Evolutionary conservation across 176 grass and related monocot genomes (phyloP), one percentile per base, ranked within the genome.

Genomic region (Musa acuminata): DNA sequence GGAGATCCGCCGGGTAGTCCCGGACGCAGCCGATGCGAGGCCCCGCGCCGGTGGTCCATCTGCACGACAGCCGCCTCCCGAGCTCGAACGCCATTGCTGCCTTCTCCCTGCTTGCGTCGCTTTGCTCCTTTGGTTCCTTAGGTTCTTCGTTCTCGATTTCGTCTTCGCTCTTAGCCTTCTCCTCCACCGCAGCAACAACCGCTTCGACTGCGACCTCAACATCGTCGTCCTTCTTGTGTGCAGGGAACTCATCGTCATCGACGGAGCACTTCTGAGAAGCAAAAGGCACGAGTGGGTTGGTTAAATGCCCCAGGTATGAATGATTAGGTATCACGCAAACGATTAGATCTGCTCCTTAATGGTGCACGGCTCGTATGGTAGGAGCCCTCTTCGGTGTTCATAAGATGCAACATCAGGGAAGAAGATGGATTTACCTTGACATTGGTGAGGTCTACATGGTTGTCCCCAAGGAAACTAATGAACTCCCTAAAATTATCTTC

Each of bases 401-500:
- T 69, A 48, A 22, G 75, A 81, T 69, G 19, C 23, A 52, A 29
- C 73, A 23, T 55, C 11, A n/a, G 70, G 27, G 19, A 35, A 29
- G 48, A 16, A 58, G 51, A 17, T 69, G 35, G 64, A 53, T 73
- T 79, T 89, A 90, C 92, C 92, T 99, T 99, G 81, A 99, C 95
- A 64, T 95, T 89, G 17, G 78, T 64, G 16, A 99, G 91, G 27
- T 99, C 91, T 16, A 99, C 96, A 58, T 27, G 81, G 83, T 99
- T 86, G 23, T 94, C 91, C 87, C 89, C 80, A 17, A 99, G 80
- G 81, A 99, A 99, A 69, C 81, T 75, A 71, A 95, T 87, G 81
- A 99, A 91, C 88, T 99, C 96, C 19, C 83, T 81, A 27, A 99
- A 99, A 64, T 99, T 94, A 49, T 99, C 91, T 29, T 99, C 91